A percentile compares a stretch with the other conserved stretches of the same genome.
phyloP scores from a whole-genome alignment of 2,329 filamentous ascomycete species.

The Coleophoma crateriformis region DNA sequence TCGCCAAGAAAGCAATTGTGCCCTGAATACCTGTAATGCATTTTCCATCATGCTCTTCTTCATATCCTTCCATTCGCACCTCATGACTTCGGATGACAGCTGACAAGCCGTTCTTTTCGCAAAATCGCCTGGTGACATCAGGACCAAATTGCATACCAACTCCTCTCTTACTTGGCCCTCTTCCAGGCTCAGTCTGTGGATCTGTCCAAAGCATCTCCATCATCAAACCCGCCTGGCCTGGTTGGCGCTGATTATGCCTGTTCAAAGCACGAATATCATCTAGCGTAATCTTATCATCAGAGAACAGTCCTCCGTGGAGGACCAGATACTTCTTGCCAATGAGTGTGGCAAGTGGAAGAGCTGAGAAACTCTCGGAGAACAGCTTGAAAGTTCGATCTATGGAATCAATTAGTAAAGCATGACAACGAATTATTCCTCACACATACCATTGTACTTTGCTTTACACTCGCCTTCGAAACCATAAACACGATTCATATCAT shows the following conservation, averaged over 20 bases:
- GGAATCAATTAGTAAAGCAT: not conserved
- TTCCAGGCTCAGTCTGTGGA: slow-evolving; percentile 77
- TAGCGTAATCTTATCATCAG: slow-evolving; percentile 84
- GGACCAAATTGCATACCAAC: slow-evolving; percentile 96
- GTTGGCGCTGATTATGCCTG: slow-evolving; percentile 84
- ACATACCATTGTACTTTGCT: slow-evolving; percentile 87
- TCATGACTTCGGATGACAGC: slow-evolving; percentile 97
- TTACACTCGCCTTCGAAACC: slow-evolving; percentile 98
- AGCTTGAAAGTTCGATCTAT: slow-evolving; percentile 75
- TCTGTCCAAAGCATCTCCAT: slow-evolving; percentile 99
- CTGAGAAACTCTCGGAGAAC: slow-evolving; percentile 97
- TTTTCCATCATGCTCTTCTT: slow-evolving; percentile 90
- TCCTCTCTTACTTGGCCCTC: slow-evolving; percentile 92
- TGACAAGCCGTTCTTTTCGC: slow-evolving; percentile 89
- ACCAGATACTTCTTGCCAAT: slow-evolving; percentile 89
- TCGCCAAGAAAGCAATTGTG: not conserved
- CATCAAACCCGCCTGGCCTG: slow-evolving; percentile 91
- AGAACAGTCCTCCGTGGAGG: slow-evolving; percentile 92
- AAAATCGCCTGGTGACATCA: slow-evolving; percentile 93
- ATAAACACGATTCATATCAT: slow-evolving; percentile 98
- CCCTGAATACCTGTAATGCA: slow-evolving; percentile 76
- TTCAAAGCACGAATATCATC: slow-evolving; percentile 93
- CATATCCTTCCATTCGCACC: slow-evolving; percentile 98
- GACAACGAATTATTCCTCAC: slow-evolving; percentile 26
- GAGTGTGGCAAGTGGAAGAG: slow-evolving; percentile 83